A percentile compares a stretch with the other conserved stretches of the same genome.
Conservation (phyloP, 1,139 yeast genomes). For the Pichia terricola region DNA sequence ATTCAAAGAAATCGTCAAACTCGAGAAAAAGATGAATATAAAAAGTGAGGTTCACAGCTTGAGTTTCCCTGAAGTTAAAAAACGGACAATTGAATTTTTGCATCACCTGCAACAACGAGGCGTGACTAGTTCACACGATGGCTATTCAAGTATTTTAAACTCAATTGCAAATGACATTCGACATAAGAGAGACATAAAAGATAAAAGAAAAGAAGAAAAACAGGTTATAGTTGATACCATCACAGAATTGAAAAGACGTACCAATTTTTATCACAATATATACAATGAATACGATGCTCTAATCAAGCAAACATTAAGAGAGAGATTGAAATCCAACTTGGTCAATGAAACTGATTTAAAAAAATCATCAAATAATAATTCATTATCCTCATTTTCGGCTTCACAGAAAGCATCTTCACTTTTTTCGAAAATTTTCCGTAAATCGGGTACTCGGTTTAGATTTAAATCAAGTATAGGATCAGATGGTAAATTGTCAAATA, state of each 20-base stretch:
- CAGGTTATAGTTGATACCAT: slow-evolving; percentile 52
- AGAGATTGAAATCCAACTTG: slow-evolving; percentile 1
- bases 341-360: neutral
- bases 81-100: slow-evolving; percentile 63
- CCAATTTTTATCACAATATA: slow-evolving; percentile 49
- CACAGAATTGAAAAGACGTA: slow-evolving; percentile 52
- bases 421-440: slow-evolving; percentile 4
- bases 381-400: too few relatives aligned
- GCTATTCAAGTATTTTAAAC: slow-evolving; percentile 72
- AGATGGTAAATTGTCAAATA: too few relatives aligned
- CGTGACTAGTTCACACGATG: slow-evolving; percentile 52
- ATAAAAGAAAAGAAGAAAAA: slow-evolving; percentile 53
- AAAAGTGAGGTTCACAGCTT: slow-evolving; percentile 27
- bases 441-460: too few relatives aligned
- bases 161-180: slow-evolving; percentile 81
- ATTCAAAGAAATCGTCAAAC: slow-evolving; percentile 45
- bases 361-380: neutral
- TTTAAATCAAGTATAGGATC: too few relatives aligned
- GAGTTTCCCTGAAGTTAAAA: slow-evolving; percentile 70
- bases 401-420: neutral
- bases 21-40: slow-evolving; percentile 30
- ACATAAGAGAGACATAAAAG: slow-evolving; percentile 64
- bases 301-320: slow-evolving; percentile 49
- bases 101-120: slow-evolving; percentile 69
- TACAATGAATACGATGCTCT: slow-evolving; percentile 59